These are phyloP conservation scores for Monilinia fructigena DNA, from an alignment of 2,329 filamentous ascomycete genomes.

Conservation along the genomic window DNA sequence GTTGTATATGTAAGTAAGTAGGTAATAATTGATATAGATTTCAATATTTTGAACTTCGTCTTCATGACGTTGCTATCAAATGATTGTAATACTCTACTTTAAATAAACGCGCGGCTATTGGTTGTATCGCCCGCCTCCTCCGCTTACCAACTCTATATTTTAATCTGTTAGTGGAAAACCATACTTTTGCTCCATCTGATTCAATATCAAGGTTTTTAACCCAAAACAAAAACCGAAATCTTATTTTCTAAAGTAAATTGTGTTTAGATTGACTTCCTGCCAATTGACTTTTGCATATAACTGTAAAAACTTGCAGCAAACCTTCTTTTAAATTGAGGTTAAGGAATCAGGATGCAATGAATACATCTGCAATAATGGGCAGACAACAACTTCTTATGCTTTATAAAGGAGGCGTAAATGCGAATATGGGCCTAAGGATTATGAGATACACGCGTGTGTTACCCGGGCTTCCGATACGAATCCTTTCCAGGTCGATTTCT, in stretches of 20 bases:
- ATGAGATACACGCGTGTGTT: neutral
- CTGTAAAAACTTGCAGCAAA: neutral
- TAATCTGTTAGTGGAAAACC: neutral
- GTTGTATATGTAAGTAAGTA: too few species aligned
- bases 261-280: neutral
- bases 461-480: neutral
- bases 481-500: neutral
- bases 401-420: neutral
- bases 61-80: neutral
- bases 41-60: too few species aligned
- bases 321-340: neutral
- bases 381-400: neutral
- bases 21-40: too few species aligned
- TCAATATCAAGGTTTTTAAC: neutral
- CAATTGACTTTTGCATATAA: neutral
- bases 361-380: neutral
- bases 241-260: neutral
- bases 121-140: neutral
- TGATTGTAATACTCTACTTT: neutral
- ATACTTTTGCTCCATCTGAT: neutral
- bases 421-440: neutral
- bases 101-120: conserved; percentile 15
- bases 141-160: neutral
- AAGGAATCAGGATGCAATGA: conserved; percentile 1
- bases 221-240: neutral